These are phyloP conservation scores for Argentina anserina DNA, from an alignment of 306 rosid genomes.

Conservation along the genomic window DNA sequence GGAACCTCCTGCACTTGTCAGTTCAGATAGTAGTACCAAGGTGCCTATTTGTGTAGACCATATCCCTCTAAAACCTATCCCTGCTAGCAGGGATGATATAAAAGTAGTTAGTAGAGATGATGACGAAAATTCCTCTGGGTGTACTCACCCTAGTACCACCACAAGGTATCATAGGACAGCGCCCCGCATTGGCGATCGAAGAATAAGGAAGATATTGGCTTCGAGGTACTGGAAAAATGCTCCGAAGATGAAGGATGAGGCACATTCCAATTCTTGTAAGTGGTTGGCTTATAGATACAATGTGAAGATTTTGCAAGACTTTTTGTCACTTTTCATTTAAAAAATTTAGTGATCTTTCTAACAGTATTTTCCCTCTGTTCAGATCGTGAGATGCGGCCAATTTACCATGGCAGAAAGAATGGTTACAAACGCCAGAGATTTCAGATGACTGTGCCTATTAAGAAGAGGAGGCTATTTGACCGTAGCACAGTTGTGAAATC, in stretches of 20 bases:
- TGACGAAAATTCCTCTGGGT: slow-evolving; percentile 83
- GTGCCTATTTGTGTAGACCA: slow-evolving; percentile 38
- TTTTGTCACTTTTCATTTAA: no score
- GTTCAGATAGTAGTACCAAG: slow-evolving; percentile 54
- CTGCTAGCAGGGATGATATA: slow-evolving; percentile 49
- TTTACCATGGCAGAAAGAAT: slow-evolving; percentile 49
- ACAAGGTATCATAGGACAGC: slow-evolving; percentile 51
- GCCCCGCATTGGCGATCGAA: slow-evolving; percentile 49
- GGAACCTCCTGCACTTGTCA: slow-evolving; percentile 37
- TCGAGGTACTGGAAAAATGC: slow-evolving; percentile 64
- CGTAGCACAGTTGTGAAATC: slow-evolving; percentile 44
- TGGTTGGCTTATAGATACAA: slow-evolving; percentile 9
- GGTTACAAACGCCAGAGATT: slow-evolving; percentile 57
- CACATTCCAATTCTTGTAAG: slow-evolving; percentile 49
- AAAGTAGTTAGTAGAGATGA: slow-evolving; percentile 89
- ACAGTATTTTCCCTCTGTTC: slow-evolving; percentile 11
- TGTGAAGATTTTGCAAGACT: no score
- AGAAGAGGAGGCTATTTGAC: slow-evolving; percentile 71
- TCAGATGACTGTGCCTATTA: slow-evolving; percentile 79
- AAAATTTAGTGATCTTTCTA: slow-evolving; percentile 21
- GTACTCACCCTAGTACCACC: slow-evolving; percentile 53
- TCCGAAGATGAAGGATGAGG: slow-evolving; percentile 48
- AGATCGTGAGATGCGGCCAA: slow-evolving; percentile 55
- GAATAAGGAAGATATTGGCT: slow-evolving; percentile 64
- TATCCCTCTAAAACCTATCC: slow-evolving; percentile 42